Base-by-base conservation (phyloP, 2,329 filamentous ascomycete species). In the Hypocreales sp. region DNA sequence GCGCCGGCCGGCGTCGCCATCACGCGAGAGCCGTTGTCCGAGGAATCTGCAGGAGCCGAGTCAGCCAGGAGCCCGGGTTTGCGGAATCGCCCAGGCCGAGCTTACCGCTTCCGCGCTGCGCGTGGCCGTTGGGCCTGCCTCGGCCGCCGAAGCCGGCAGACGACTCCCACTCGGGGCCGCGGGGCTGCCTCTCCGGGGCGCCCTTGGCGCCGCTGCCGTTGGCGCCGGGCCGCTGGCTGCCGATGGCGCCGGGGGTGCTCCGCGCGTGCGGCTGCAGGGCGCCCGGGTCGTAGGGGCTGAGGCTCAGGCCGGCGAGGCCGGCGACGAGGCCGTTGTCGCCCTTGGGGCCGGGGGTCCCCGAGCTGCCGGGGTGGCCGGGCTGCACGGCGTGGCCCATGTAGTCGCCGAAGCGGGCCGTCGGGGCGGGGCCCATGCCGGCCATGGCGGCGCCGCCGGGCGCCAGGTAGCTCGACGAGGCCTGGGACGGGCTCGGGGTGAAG, bases 401-500 rank as follows among this genome's bases (percentile, higher is more conserved):
- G 28, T 66, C 61, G 11, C 55, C 51, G 28, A 61, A 60, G 15
- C 60, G 57, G 15, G 53, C 53, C 12, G 47, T 42, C 7, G 45
- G 52, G 24, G 40, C 42, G 20, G 44, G 37, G 24, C 42, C 42
- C 39, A 82, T 59, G 33, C 66, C 69, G 36, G 72, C 71, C 30
- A 82, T 46, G 16, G 52, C 53, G n/a, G 38, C 32, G 8, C 41
- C n/a, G 18, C 18, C 42, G 4, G 53, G 46, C 5, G 44, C 54
- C 15, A 57, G 51, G 48, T 92, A 93, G 59, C 83, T 92, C 5
- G 82, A 82, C 12, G 82, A 83, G 1, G 54, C 50, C 9, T 90
- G 93, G 4, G 81, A 87, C 5, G 90, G 87, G 40, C 87, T 95
- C 8, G 87, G 87, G 11, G 86, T 94, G 56, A 92, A 93, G 2